Evolutionary conservation across 2,329 filamentous ascomycete genomes (phyloP).

Genomic region (Davidsoniella virescens): DNA sequence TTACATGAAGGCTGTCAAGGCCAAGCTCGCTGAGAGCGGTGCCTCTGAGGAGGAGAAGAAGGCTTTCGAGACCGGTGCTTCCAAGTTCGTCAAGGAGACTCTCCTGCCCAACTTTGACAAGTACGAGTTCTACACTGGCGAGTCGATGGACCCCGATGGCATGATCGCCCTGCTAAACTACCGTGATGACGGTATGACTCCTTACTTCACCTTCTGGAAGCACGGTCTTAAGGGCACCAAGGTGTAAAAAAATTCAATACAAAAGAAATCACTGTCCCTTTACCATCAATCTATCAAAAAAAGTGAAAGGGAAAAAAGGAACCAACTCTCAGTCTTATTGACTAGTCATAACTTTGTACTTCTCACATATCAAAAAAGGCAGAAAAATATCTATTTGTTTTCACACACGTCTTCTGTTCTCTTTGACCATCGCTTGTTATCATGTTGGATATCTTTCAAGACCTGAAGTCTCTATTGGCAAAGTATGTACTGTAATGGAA

Average conservation of each 20-base stretch:
- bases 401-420: too few species aligned
- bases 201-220: constrained; percentile 87
- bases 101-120: constrained; percentile 80
- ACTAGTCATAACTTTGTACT: not conserved
- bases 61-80: constrained; percentile 64
- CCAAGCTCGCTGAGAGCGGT: constrained; percentile 45
- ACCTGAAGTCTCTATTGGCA: not conserved
- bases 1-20: constrained; percentile 87
- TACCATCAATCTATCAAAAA: not conserved
- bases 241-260: constrained; percentile 45
- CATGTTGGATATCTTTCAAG: too few species aligned
- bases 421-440: too few species aligned
- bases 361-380: not conserved
- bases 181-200: constrained; percentile 87
- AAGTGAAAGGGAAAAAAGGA: not conserved
- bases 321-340: not conserved
- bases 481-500: not conserved
- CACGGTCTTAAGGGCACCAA: constrained; percentile 79
- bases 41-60: constrained; percentile 51
- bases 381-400: too few species aligned
- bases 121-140: constrained; percentile 85
- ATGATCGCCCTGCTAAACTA: constrained; percentile 96
- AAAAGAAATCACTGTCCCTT: not conserved
- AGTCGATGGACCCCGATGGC: constrained; percentile 83
- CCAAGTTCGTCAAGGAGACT: constrained; percentile 63